These are phyloP conservation scores for Borealophlyctis nickersoniae DNA, from an alignment of 192 early-diverging fungal genomes.

Conservation along the genomic window DNA sequence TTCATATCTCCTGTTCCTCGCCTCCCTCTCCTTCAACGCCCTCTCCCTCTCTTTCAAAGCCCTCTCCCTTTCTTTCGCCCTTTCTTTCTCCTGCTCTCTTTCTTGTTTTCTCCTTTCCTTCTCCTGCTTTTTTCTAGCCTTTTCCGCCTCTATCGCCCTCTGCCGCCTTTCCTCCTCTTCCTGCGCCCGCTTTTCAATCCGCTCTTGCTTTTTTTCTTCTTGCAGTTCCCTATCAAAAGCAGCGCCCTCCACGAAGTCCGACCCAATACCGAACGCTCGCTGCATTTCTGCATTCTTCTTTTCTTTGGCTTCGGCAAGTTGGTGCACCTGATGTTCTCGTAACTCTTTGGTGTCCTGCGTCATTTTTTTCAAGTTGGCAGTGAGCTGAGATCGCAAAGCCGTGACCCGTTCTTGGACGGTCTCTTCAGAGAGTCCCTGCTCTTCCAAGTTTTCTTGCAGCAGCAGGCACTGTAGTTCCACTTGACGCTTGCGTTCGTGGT, in stretches of 20 bases:
- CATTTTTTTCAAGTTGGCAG: constrained; percentile 50
- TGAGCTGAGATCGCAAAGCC: constrained; percentile 56
- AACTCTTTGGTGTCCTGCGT: constrained; percentile 35
- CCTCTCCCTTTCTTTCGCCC: constrained; percentile 22
- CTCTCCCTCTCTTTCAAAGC: constrained; percentile 17
- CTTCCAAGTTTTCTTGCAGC: constrained; percentile 78
- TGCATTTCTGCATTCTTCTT: constrained; percentile 62
- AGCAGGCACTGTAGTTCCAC: constrained; percentile 81
- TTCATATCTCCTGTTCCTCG: background rate
- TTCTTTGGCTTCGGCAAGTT: constrained; percentile 66
- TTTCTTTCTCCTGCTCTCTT: constrained; percentile 8
- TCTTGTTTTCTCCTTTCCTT: constrained; percentile 6
- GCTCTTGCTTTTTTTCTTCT: constrained; percentile 19
- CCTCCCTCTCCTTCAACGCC: constrained; percentile 6
- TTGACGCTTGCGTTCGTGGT: constrained; percentile 83
- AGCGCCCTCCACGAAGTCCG: constrained; percentile 64
- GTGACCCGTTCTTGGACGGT: constrained; percentile 66
- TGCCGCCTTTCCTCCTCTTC: constrained; percentile 35
- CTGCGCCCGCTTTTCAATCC: constrained; percentile 20
- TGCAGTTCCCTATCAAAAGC: constrained; percentile 76
- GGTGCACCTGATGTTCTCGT: constrained; percentile 68
- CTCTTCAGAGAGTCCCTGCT: constrained; percentile 60
- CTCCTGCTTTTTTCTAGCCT: constrained; percentile 1
- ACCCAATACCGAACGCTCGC: constrained; percentile 64
- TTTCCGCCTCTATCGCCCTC: constrained; percentile 34